A percentile compares a stretch with the other conserved stretches of the same genome.
Evolutionary conservation across 495 filamentous ascomycete species (phyloP).

Genomic region (Hypoxylon trugodes): DNA sequence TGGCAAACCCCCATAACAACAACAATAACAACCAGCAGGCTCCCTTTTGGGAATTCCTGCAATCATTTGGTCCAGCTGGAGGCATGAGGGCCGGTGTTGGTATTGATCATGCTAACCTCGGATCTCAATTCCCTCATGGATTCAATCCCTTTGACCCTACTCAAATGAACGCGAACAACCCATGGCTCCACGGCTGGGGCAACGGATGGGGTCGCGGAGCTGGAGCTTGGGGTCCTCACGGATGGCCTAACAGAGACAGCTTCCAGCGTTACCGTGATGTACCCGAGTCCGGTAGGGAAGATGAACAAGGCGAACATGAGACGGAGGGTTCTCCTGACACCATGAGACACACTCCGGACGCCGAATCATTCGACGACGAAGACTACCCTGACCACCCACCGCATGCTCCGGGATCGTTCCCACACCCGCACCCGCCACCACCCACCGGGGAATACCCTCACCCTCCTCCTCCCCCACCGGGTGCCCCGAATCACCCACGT

Average conservation of each 20-base stretch:
- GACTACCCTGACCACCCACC: too few relatives aligned
- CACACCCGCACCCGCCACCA: slow-evolving; percentile 20
- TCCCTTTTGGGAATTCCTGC: slow-evolving; percentile 46
- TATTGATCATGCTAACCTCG: slow-evolving; percentile 42
- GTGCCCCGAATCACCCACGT: slow-evolving; percentile 17
- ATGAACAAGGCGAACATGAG: slow-evolving; percentile 14
- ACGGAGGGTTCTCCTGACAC: slow-evolving; percentile 31
- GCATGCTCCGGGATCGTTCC: slow-evolving; percentile 22
- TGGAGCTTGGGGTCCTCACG: slow-evolving; percentile 19
- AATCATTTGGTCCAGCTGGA: slow-evolving; percentile 32
- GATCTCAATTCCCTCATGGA: slow-evolving; percentile 25
- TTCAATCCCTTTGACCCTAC: slow-evolving; percentile 37
- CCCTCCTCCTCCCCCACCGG: slow-evolving; percentile 19
- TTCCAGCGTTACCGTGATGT: slow-evolving; percentile 19
- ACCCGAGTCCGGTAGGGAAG: slow-evolving; percentile 14
- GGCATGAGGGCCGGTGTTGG: slow-evolving; percentile 37
- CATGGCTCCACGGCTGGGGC: slow-evolving; percentile 38
- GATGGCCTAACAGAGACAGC: slow-evolving; percentile 22
- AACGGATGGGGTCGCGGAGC: slow-evolving; percentile 25
- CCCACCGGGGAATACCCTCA: slow-evolving; percentile 12
- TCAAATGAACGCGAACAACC: slow-evolving; percentile 33
- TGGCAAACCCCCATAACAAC: slow-evolving; percentile 19
- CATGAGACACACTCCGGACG: slow-evolving; percentile 34
- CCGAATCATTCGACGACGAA: slow-evolving; percentile 23
- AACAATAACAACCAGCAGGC: slow-evolving; percentile 24